These are phyloP conservation scores for Phytophthora gonapodyides DNA, from an alignment of 352 stramenopile genomes.

Conservation along the genomic window DNA sequence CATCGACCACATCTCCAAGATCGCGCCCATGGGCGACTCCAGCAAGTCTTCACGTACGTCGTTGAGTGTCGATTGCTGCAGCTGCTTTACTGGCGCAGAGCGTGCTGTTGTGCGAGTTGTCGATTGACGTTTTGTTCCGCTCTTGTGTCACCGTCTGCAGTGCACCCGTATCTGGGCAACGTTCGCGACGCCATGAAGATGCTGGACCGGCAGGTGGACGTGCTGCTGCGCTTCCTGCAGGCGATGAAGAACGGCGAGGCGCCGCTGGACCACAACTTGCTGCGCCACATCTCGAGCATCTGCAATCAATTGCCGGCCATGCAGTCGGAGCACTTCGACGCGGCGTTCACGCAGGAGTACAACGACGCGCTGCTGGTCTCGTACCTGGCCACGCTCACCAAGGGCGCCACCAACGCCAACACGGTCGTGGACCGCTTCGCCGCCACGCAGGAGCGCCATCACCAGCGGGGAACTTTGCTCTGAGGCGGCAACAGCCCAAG, in stretches of 20 bases:
- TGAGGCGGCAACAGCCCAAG: constrained; percentile 22
- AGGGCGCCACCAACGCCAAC: constrained; percentile 77
- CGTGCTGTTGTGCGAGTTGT: constrained; percentile 4
- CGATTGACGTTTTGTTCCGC: constrained; percentile 14
- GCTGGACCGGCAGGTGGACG: constrained; percentile 80
- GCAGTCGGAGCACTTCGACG: constrained; percentile 74
- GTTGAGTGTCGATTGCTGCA: neutral
- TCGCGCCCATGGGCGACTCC: constrained; percentile 67
- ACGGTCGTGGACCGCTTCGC: constrained; percentile 83
- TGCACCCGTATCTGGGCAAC: constrained; percentile 81
- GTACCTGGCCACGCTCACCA: constrained; percentile 86
- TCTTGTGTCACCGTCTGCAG: constrained; percentile 32
- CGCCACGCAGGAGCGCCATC: constrained; percentile 70
- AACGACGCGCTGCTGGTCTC: constrained; percentile 83
- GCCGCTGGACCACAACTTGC: constrained; percentile 74
- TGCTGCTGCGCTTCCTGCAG: constrained; percentile 74
- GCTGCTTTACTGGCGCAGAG: too few species aligned
- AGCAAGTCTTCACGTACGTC: constrained; percentile 75
- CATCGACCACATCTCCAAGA: constrained; percentile 91
- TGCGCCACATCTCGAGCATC: constrained; percentile 87
- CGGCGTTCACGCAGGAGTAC: constrained; percentile 79
- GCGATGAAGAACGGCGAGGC: constrained; percentile 77
- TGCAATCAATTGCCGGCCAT: constrained; percentile 86
- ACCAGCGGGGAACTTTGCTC: constrained; percentile 59
- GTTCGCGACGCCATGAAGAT: constrained; percentile 86